Base-by-base conservation (phyloP, 2,329 filamentous ascomycete genomes). In the Alternaria sp. region DNA sequence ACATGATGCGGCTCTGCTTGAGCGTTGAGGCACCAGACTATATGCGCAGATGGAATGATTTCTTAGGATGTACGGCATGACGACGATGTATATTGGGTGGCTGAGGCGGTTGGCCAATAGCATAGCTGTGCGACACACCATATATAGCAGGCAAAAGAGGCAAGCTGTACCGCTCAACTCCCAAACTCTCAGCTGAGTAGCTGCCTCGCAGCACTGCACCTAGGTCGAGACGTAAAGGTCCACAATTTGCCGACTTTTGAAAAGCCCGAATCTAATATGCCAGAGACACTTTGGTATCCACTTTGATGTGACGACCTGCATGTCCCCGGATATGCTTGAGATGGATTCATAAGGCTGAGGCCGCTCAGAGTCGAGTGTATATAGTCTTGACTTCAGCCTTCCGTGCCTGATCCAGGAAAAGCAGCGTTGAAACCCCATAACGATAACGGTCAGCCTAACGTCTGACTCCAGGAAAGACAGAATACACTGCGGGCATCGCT, bases 281-380 rank as follows among this genome's bases (percentile, higher is more conserved):
- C 5, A 8, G 26, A 11, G 5, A 31, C 6, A 44, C n/a, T 31
- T 57, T 29, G 41, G 36, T 26, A 26, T 42, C 33, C 13, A 3
- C 31, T 17, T 51, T 24, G 23, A 37, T 33, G 23, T 37, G 23
- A 17, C 1, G 36, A 23, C 39, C 37, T 24, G 26, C 31, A 26
- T 46, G 24, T 31, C 31, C 10, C 17, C 29, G 24, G 42, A 45
- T 40, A 3, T n/a, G 21, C 14, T 23, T 34, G 8, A 44, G 24
- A 36, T 42, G 34, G 50, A 51, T 31, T 45, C 41, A 57, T 45
- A 33, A 46, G 51, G 51, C 54, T 61, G 54, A 55, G 41, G 54
- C 51, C 40, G 51, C 51, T 37, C 55, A 31, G 10, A 58, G 5
- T 5, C 7, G 14, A 46, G 14, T 28, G 24, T 28, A 57, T 52